These are phyloP conservation scores for Paecilomyces sp. DNA, from an alignment of 2,329 filamentous ascomycete species.

Conservation along the genomic window DNA sequence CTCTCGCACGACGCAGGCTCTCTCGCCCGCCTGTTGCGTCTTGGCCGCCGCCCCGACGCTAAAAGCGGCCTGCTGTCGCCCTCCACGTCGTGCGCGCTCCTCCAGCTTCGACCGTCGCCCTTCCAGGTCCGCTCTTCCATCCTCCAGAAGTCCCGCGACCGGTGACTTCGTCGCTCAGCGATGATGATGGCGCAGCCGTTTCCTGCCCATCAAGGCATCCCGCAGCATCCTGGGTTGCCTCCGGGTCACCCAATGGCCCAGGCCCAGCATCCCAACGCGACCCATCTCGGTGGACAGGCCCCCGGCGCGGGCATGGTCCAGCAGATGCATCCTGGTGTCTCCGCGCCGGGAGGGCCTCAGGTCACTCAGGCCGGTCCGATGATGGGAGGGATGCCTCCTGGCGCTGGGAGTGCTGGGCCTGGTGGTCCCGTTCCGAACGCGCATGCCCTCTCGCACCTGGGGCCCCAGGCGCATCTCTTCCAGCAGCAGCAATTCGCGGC, in stretches of 20 bases:
- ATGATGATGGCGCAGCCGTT: constrained; percentile 51
- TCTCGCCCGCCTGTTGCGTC: constrained; percentile 27
- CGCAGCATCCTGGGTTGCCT: constrained; percentile 50
- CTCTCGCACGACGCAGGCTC: constrained; percentile 15
- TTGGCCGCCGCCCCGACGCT: constrained; percentile 28
- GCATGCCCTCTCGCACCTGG: constrained; percentile 56
- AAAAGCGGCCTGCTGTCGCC: constrained; percentile 21
- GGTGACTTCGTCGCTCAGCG: constrained; percentile 33
- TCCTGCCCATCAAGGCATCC: constrained; percentile 54
- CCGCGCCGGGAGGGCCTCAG: constrained; percentile 51
- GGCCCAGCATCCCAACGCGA: constrained; percentile 50
- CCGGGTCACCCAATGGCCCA: constrained; percentile 56
- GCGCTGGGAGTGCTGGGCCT: constrained; percentile 45
- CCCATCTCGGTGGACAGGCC: constrained; percentile 43
- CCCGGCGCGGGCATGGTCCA: constrained; percentile 45
- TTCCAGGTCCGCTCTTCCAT: constrained; percentile 3
- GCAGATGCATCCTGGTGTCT: constrained; percentile 56
- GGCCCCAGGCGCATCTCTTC: constrained; percentile 50
- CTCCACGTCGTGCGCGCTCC: constrained; percentile 4
- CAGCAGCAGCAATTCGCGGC: constrained; percentile 39
- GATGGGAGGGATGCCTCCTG: constrained; percentile 58
- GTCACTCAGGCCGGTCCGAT: constrained; percentile 57
- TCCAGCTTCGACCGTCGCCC: constrained; percentile 1
- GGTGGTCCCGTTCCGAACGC: constrained; percentile 46
- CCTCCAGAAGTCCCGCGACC: constrained; percentile 20